These are phyloP conservation scores for Didymella keratinophila DNA, from an alignment of 2,329 filamentous ascomycete genomes.

Conservation along the genomic window DNA sequence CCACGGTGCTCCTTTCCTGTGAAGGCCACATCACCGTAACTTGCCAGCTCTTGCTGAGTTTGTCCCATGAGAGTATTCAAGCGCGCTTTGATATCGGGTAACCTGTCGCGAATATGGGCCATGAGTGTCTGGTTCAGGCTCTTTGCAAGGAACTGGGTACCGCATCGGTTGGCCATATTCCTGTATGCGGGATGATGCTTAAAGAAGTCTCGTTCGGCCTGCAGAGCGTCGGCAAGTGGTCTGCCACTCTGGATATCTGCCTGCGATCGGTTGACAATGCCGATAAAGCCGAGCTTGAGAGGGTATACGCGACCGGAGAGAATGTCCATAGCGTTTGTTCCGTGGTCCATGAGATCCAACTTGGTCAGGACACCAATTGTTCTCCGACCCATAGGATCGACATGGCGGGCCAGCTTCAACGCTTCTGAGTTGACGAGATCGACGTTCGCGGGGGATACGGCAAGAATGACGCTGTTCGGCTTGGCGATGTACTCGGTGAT, in stretches of 20 bases:
- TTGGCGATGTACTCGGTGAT: slow-evolving; percentile 99
- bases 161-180: slow-evolving; percentile 92
- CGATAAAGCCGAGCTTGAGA: slow-evolving; percentile 95
- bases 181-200: slow-evolving; percentile 95
- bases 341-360: slow-evolving; percentile 97
- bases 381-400: slow-evolving; percentile 90
- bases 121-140: slow-evolving; percentile 95
- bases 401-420: slow-evolving; percentile 93
- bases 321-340: slow-evolving; percentile 96
- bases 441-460: slow-evolving; percentile 96
- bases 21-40: slow-evolving; percentile 97
- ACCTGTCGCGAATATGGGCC: slow-evolving; percentile 91
- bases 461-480: slow-evolving; percentile 96
- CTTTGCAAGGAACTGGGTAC: slow-evolving; percentile 92
- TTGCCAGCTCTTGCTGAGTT: slow-evolving; percentile 96
- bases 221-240: slow-evolving; percentile 88
- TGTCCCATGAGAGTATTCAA: slow-evolving; percentile 99
- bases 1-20: slow-evolving; percentile 96
- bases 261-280: slow-evolving; percentile 96
- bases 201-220: slow-evolving; percentile 93
- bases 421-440: slow-evolving; percentile 99
- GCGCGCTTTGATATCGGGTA: slow-evolving; percentile 97
- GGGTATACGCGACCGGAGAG: slow-evolving; percentile 97
- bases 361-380: slow-evolving; percentile 98
- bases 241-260: slow-evolving; percentile 98